Conservation (phyloP, 139 green algal species). For the Zygnema circumcarinatum region DNA sequence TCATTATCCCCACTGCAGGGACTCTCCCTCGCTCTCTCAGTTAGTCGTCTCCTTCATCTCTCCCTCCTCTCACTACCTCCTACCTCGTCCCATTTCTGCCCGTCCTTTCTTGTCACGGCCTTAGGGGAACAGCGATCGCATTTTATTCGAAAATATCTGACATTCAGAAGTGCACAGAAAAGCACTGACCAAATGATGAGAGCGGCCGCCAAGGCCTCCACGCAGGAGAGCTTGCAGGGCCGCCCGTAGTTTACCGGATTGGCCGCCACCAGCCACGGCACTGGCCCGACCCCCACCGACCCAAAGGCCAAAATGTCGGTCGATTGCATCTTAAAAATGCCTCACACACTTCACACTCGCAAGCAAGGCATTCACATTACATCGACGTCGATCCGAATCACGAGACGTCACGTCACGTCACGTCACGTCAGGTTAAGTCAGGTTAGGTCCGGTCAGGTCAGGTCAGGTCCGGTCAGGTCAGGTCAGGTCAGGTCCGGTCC, state of each 20-base stretch:
- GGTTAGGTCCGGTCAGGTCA: too few species aligned
- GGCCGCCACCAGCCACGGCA: conserved; percentile 95
- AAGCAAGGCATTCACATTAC: too few species aligned
- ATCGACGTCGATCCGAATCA: too few species aligned
- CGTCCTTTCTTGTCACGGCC: background rate
- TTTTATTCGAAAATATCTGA: background rate
- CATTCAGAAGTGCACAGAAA: background rate
- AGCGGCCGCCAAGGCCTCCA: conserved; percentile 76
- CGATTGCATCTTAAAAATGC: conserved; percentile 77
- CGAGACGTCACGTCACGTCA: too few species aligned
- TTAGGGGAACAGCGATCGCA: background rate
- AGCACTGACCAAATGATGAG: conserved; percentile 60
- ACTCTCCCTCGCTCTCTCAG: background rate
- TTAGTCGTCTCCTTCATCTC: background rate
- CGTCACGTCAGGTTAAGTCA: too few species aligned
- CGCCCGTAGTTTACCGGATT: conserved; percentile 97
- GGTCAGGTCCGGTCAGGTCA: too few species aligned
- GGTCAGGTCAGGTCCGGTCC: too few species aligned
- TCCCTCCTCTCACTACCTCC: background rate
- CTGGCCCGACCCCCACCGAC: conserved; percentile 22
- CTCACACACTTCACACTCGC: too few species aligned
- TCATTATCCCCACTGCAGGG: conserved; percentile 65
- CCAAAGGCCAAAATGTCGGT: conserved; percentile 1
- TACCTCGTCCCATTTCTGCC: background rate
- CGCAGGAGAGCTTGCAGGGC: conserved; percentile 94